Evolutionary conservation across 495 filamentous ascomycete genomes (phyloP).

Genomic region (Neurospora sp.): DNA sequence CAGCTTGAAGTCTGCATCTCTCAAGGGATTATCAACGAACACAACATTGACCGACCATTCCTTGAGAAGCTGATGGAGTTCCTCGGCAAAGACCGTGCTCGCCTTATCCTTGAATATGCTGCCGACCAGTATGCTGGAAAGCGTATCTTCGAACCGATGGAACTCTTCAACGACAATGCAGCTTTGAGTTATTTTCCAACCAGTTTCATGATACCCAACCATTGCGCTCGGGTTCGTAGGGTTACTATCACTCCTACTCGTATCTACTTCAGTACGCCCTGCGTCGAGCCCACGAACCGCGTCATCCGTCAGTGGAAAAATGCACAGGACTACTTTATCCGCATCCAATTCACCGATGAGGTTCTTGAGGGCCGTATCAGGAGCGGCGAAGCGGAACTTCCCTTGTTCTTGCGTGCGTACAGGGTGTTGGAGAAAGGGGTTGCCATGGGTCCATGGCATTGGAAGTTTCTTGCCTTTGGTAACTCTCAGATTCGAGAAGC

Average conservation of each 20-base stretch:
- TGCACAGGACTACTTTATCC: constrained; percentile 73
- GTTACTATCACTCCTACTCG: constrained; percentile 76
- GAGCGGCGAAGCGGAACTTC: constrained; percentile 42
- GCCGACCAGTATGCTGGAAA: constrained; percentile 32
- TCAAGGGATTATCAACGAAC: constrained; percentile 66
- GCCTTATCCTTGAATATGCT: constrained; percentile 30
- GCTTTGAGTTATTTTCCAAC: constrained; percentile 35
- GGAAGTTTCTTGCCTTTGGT: constrained; percentile 86
- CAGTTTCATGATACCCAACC: constrained; percentile 48
- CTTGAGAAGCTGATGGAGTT: constrained; percentile 48
- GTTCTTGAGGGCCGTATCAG: constrained; percentile 35
- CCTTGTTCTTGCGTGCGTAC: constrained; percentile 64
- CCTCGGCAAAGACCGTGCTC: constrained; percentile 18
- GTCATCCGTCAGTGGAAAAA: constrained; percentile 63
- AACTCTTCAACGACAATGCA: constrained; percentile 50
- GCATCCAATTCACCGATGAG: constrained; percentile 87
- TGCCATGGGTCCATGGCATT: constrained; percentile 66
- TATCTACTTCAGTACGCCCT: constrained; percentile 65
- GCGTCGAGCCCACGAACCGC: constrained; percentile 78
- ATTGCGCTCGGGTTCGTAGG: constrained; percentile 67
- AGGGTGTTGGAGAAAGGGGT: constrained; percentile 70
- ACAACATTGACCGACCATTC: constrained; percentile 58
- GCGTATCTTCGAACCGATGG: constrained; percentile 60
- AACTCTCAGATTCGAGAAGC: constrained; percentile 93
- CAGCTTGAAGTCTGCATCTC: constrained; percentile 91